Evolutionary conservation across 2,329 filamentous ascomycete species (phyloP), one percentile per base, ranked within the genome.

Genomic region (Rhynchosporium graminicola): DNA sequence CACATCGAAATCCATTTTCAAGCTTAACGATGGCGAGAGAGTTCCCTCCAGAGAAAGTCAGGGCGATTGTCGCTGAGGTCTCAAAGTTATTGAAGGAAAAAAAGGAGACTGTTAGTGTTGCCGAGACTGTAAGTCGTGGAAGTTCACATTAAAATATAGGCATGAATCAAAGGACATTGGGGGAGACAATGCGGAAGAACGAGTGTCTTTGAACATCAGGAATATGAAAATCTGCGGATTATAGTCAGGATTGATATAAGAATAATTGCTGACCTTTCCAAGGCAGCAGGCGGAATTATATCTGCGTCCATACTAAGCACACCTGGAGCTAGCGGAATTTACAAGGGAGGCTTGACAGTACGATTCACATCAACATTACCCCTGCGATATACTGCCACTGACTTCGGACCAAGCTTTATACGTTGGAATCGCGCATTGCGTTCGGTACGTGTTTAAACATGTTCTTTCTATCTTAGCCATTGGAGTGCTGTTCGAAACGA

Each of bases 221-320:
- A 36, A 36, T 36, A 36, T 10, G 9, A 36, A 10, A 36, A 36
- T 36, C 9, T 36, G 33, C 5, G 9, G 33, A 36, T 20, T 20
- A n/a, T 10, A n/a, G n/a, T 9, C 20, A 20, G 4, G 9, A 9
- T 4, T 46, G 7, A 6, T 15, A 3, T 12, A 13, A 40, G 40
- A n/a, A 10, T 8, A 8, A 2, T 26, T 29, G n/a, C 40, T 51
- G 8, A 59, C 10, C 15, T 10, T 45, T 5, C 48, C 8, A 46
- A 83, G 80, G 85, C 85, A 54, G 83, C 85, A 8, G 86, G 86
- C 40, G 86, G 86, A 13, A 78, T 89, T 36, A 82, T 87, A 62
- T 85, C 82, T 52, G 80, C 83, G 31, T 78, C 81, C 47, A 76
- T 88, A 26, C 80, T 88, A 62, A 80, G 83, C 60, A 80, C 77